Conservation (phyloP, 768 basidiomycete genomes). For the Lentinus tigrinus region DNA sequence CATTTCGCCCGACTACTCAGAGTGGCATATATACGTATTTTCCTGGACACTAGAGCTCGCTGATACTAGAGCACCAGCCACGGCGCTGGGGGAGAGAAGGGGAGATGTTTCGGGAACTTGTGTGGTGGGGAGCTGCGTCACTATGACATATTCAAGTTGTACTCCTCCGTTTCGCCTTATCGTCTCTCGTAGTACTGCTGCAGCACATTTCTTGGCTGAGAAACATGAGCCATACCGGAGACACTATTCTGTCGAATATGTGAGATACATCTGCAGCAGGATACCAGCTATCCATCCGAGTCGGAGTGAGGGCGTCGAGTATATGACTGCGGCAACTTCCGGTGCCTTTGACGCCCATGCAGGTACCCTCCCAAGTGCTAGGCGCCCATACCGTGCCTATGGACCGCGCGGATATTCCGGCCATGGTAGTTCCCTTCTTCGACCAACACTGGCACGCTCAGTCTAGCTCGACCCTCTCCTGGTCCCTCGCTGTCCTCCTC, state of each 20-base stretch:
- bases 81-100: too few species aligned
- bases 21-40: too few species aligned
- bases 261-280: too few species aligned
- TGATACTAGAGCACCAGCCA: too few species aligned
- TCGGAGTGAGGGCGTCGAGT: too few species aligned
- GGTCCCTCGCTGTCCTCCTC: slow-evolving; percentile 7
- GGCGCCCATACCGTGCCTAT: neutral
- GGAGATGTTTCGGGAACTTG: neutral
- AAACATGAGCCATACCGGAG: too few species aligned
- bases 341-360: neutral
- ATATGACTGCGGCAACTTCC: neutral
- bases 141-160: neutral
- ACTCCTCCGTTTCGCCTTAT: too few species aligned
- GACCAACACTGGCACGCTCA: neutral
- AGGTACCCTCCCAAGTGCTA: neutral
- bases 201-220: too few species aligned
- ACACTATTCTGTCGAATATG: too few species aligned
- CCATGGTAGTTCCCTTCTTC: slow-evolving; percentile 1
- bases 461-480: neutral
- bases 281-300: too few species aligned
- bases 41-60: too few species aligned
- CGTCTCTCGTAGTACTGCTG: too few species aligned
- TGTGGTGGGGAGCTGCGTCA: slow-evolving; percentile 1
- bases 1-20: slow-evolving; percentile 28
- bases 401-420: neutral